phyloP scores from a whole-genome alignment of 345 rosid species.

The Lepidium africanum region DNA sequence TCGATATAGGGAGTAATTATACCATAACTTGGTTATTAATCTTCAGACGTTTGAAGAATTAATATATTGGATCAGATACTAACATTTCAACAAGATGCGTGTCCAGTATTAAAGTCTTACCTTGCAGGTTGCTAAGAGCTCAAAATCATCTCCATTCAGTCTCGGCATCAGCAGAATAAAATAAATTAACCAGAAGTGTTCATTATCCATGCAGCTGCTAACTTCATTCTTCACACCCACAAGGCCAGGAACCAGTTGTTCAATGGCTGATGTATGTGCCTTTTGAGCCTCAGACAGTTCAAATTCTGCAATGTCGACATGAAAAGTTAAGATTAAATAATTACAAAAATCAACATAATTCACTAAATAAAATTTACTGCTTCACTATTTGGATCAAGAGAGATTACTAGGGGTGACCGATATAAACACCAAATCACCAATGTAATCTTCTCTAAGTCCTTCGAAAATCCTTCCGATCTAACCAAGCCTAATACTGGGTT shows the following conservation, averaged over 20 bases:
- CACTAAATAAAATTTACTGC: not conserved
- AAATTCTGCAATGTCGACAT: slow-evolving; percentile 41
- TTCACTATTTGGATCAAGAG: not conserved
- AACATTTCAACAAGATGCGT: not conserved
- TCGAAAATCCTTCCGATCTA: not conserved
- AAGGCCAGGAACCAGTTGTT: slow-evolving; percentile 46
- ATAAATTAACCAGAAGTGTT: slow-evolving; percentile 65
- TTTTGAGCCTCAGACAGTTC: slow-evolving; percentile 49
- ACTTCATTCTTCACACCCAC: slow-evolving; percentile 42
- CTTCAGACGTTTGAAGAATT: not conserved
- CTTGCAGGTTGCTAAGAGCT: slow-evolving; percentile 53
- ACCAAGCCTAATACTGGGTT: not conserved
- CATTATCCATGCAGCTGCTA: slow-evolving; percentile 30
- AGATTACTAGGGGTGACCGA: not conserved
- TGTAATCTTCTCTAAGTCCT: not conserved
- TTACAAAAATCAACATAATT: not conserved
- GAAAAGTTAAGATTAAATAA: not conserved
- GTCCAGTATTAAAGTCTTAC: slow-evolving; percentile 24
- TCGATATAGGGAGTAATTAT: not conserved
- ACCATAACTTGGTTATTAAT: not conserved
- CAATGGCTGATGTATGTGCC: slow-evolving; percentile 50
- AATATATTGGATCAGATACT: not conserved
- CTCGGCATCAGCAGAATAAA: slow-evolving; percentile 66
- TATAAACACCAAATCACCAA: not conserved
- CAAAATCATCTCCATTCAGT: slow-evolving; percentile 47